Evolutionary conservation across 257 asterid species (phyloP), one percentile per base, ranked within the genome.

Genomic region (Solanum phureja): DNA sequence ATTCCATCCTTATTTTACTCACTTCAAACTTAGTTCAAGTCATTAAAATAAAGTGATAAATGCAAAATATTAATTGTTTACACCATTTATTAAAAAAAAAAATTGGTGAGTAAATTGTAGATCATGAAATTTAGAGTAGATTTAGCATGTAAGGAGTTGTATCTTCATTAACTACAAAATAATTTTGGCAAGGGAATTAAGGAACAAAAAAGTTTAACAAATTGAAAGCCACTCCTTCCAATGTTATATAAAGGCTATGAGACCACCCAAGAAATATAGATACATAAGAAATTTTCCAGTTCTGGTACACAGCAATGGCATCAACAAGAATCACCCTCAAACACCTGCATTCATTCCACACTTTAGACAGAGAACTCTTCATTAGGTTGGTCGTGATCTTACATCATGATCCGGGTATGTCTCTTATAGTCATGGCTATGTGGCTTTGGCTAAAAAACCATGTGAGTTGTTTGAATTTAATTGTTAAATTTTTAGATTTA

Each of bases 341-440:
- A 74, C 46, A 89, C n/a, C 66, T 87, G 4, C 76, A 87, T 23
- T 11, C 24, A 1, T 89, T 89, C 86, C 66, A 75, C 34, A 35
- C 16, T 24, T 66, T 75, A 7, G 91, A 89, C 5, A 23, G 87
- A 11, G 79, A 49, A 29, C 33, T 89, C 33, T 87, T 89, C 38
- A 7, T 21, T 6, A 64, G 81, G 29, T 24, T 84, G 4, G 74
- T 77, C n/a, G 0, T 87, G 13, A 7, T 8, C 29, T 75, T 89
- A 3, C 7, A 31, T 29, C 88, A 84, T 8, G 58, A 52, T 56
- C 90, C 90, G 0, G 21, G 34, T 2, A 33, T 86, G 16, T 82
- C 90, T 9, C 68, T 88, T 8, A 13, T 81, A 27, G n/a, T 38
- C 64, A 49, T 86, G 88, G 11, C 38, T 27, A 68, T 86, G 9